Percentiles rank a stretch among this genome's conserved stretches.
Conservation (phyloP, 2,329 filamentous ascomycete genomes). For the Fusarium miscanthi region DNA sequence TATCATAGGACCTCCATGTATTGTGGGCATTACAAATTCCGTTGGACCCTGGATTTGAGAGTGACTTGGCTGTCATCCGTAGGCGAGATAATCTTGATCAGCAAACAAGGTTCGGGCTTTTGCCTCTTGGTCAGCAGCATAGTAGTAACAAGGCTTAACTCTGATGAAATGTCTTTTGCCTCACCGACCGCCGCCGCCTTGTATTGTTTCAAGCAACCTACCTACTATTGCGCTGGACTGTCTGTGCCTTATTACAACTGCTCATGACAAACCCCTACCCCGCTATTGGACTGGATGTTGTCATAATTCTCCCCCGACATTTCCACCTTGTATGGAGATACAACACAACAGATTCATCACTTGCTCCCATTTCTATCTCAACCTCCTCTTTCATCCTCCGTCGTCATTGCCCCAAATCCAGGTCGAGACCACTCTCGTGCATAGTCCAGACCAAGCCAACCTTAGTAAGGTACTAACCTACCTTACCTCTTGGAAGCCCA, state of each 20-base stretch:
- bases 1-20: not conserved
- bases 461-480: not conserved
- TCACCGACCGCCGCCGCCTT: not conserved
- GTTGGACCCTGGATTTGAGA: conserved; percentile 15
- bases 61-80: conserved; percentile 24
- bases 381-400: conserved; percentile 10
- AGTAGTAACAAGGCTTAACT: not conserved
- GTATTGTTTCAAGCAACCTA: not conserved
- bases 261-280: conserved; percentile 30
- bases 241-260: conserved; percentile 7
- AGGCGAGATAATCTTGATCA: conserved; percentile 27
- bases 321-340: not conserved
- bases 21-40: conserved; percentile 7
- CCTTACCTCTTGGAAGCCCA: conserved; percentile 7
- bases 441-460: conserved; percentile 20
- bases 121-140: conserved; percentile 24
- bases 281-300: conserved; percentile 29
- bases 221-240: not conserved
- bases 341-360: not conserved
- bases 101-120: conserved; percentile 15
- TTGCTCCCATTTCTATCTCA: not conserved
- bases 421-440: conserved; percentile 24
- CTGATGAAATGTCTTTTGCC: not conserved
- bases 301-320: conserved; percentile 8
- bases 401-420: conserved; percentile 26